These are phyloP conservation scores for Lithocarpus polystachyus DNA, from an alignment of 306 rosid genomes.

Conservation along the genomic window DNA sequence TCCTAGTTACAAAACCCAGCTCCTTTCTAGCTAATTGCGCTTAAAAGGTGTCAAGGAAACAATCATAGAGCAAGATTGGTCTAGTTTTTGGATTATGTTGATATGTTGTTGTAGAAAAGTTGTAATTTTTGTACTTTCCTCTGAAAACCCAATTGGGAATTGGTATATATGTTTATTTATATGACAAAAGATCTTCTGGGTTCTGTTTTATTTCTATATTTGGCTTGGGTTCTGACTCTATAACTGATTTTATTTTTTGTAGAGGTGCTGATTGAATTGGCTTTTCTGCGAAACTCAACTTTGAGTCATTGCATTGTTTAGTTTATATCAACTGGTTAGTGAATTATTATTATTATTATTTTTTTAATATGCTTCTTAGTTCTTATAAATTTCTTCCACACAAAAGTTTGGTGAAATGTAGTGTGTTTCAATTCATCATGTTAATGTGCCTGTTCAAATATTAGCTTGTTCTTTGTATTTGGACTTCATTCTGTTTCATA, in stretches of 20 bases:
- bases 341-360: not conserved
- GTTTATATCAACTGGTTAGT: not conserved
- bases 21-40: conserved; percentile 7
- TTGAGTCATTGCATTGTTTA: not conserved
- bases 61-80: not conserved
- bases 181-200: not conserved
- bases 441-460: not conserved
- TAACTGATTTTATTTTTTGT: not conserved
- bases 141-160: not conserved
- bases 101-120: not conserved
- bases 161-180: not conserved
- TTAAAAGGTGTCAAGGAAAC: not conserved
- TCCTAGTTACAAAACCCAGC: conserved; percentile 17
- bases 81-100: not conserved
- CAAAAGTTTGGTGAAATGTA: not conserved
- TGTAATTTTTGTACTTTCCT: not conserved
- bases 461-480: not conserved
- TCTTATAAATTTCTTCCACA: not conserved
- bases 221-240: not conserved
- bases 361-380: not conserved
- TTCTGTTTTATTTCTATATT: not conserved
- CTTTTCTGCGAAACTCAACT: not conserved
- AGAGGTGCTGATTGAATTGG: not conserved
- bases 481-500: not conserved
- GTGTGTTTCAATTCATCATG: not conserved